Base-by-base conservation (phyloP, 1,284 basidiomycete genomes). In the Sanguinoderma infundibulare region DNA sequence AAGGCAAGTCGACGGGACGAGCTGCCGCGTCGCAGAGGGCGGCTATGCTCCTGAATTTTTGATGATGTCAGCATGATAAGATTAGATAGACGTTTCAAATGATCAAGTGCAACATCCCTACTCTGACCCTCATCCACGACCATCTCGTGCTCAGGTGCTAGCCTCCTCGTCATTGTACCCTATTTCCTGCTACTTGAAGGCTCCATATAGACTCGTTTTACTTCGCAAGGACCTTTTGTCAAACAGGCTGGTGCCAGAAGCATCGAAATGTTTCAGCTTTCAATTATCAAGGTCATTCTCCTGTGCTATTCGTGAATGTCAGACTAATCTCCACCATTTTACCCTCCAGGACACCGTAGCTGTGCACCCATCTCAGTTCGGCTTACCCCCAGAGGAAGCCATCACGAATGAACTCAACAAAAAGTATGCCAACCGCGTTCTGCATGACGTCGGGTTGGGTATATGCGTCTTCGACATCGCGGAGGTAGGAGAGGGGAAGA, bases 371-470 rank as follows among this genome's bases (percentile, higher is more conserved):
- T 81, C 83, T 8, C 84, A 91, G 65, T 95, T 95, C 67, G 87
- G 85, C 2, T 78, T 85, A 3, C 87, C 89, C 0, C 81, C 86
- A 47, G 89, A 89, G 53, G 85, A 89, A 51, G 91, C 92, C 0
- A 83, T 96, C 59, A 88, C 83, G 6, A 83, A 87, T 55, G 92
- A 94, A 73, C 82, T 96, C 66, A 95, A 96, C 81, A 91, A 92
- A 75, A 98, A 98, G 74, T 98, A 96, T 68, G 92, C 96, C 8
- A 98, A 98, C 75, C 87, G 90, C 67, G 89, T 98, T 40, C 80
- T 98, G n/a, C 92, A 95, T 67, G 91, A 95, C 64, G 91, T 97
- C 53, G 96, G 97, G 0, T 83, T 98, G 17, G 96, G 94, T 69
- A 85, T 98, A 57, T 91, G 89, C 57, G 86, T 96, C 0, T 97